Base-by-base conservation (phyloP, 2,329 filamentous ascomycete genomes). In the Hypoxylon sp. region DNA sequence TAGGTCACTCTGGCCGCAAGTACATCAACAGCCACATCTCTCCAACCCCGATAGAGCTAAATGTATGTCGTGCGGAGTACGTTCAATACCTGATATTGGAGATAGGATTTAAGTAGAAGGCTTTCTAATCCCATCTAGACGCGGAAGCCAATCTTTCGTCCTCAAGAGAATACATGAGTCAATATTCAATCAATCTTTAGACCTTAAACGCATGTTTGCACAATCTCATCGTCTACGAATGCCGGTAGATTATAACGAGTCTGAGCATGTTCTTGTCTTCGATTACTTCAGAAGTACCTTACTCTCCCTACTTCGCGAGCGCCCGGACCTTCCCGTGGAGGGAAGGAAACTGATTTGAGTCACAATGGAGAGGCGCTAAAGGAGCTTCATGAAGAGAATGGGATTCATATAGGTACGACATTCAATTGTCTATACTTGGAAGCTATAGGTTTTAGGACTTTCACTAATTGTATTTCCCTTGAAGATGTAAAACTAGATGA, bases 401-500 rank as follows among this genome's bases (percentile, higher is more conserved):
- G 76, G 78, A 72, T 79, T 21, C 77, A 80, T 61, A 70, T 76
- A 34, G 76, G 78, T 80, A 79, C 3, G 28, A 7, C 7, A 7
- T 9, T 30, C 28, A 51, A 25, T 61, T 68, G 13, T 69, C 52
- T 45, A 25, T 13, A 64, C 50, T 17, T 62, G 14, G 72, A 60
- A 69, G 60, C 65, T 52, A 62, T 38, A 34, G 11, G n/a, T 63
- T 68, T 14, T 68, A 71, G 55, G 67, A 5, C 6, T 45, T 21
- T 60, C 63, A 72, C 70, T 75, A 58, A 75, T 64, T 45, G 69
- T 74, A 67, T 23, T 58, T 53, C 53, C 41, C 71, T 66, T 32
- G 57, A 61, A 80, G 80, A 81, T 74, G 69, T 81, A n/a, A 80
- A 81, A 68, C 78, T 77, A 21, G 77, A 81, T 56, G 80, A 81